Evolutionary conservation across 139 green algal genomes (phyloP).

Genomic region (Chlorella sp.): DNA sequence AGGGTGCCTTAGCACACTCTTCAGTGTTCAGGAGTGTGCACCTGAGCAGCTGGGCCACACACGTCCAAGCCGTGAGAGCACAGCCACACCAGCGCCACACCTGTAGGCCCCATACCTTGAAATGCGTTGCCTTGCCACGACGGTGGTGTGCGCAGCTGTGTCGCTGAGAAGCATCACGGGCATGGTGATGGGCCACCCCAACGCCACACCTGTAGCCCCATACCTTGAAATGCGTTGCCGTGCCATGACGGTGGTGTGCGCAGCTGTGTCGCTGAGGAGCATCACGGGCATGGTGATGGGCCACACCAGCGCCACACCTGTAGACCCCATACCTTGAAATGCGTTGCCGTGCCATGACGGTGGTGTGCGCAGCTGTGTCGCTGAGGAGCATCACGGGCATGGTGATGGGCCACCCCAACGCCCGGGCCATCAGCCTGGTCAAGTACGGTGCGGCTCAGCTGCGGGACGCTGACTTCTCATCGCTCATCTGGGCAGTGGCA

Average conservation of each 20-base stretch:
- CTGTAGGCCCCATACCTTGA: background rate
- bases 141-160: background rate
- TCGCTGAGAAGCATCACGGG: slow-evolving; percentile 24
- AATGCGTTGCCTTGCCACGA: background rate
- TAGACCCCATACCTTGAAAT: background rate
- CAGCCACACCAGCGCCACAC: slow-evolving; percentile 22
- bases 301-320: slow-evolving; percentile 19
- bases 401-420: slow-evolving; percentile 30
- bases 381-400: slow-evolving; percentile 28
- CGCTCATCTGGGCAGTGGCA: slow-evolving; percentile 13
- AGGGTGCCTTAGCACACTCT: too few relatives aligned
- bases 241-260: background rate
- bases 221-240: background rate
- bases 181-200: slow-evolving; percentile 30
- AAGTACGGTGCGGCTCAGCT: slow-evolving; percentile 15
- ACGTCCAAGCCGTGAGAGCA: too few relatives aligned
- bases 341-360: background rate
- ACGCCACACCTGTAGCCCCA: slow-evolving; percentile 4
- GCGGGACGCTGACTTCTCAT: slow-evolving; percentile 17
- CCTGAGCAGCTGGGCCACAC: too few relatives aligned
- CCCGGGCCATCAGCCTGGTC: slow-evolving; percentile 21
- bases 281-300: slow-evolving; percentile 29
- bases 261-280: slow-evolving; percentile 21
- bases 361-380: slow-evolving; percentile 6
- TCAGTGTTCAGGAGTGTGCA: background rate